Evolutionary conservation across 139 green algal species (phyloP), one percentile per base, ranked within the genome.

Genomic region (Desmodesmus armatus): DNA sequence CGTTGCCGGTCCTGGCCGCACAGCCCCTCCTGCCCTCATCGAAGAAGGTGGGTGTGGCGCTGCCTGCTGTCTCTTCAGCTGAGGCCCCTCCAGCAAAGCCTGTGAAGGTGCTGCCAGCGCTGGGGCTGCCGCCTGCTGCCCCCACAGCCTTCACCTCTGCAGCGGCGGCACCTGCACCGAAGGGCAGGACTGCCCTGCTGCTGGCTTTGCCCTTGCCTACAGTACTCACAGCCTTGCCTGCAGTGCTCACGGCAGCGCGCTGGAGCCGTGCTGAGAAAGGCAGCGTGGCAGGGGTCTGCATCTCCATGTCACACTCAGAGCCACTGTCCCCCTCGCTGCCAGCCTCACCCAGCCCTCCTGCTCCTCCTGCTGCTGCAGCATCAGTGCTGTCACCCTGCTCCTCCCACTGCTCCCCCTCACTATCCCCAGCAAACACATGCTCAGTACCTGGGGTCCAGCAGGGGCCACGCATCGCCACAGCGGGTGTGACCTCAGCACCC

Each of bases 61-160:
- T 15, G 23, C 49, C 47, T 47, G 17, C 31, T 13, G 17, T 67
- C 49, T 37, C 31, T 44, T 44, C 41, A 27, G 43, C 29, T 63
- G 43, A 15, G 33, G 33, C 49, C 31, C 33, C 31, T 29, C 35
- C 19, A 23, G 15, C 29, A 47, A 80, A 80, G 31, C 73, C 73
- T 43, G 73, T 80, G 31, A 80, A 80, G 47, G n/a, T 69, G 25
- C 49, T 66, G 49, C 31, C 15, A 55, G 19, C 19, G 33, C 65
- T 72, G 65, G 27, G 35, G 65, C 65, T 72, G 65, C 6, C 43
- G 65, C 3, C 3, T 27, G 65, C 65, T 27, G 65, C 65, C 53
- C n/a, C n/a, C n/a, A n/a, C n/a, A n/a, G n/a, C n/a, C n/a, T n/a
- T n/a, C n/a, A n/a, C n/a, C n/a, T n/a, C n/a, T n/a, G n/a, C n/a